Percentiles rank a stretch among this genome's conserved stretches.
Evolutionary conservation across 2,329 filamentous ascomycete species (phyloP).

Genomic region (Hymenoscyphus scutula): DNA sequence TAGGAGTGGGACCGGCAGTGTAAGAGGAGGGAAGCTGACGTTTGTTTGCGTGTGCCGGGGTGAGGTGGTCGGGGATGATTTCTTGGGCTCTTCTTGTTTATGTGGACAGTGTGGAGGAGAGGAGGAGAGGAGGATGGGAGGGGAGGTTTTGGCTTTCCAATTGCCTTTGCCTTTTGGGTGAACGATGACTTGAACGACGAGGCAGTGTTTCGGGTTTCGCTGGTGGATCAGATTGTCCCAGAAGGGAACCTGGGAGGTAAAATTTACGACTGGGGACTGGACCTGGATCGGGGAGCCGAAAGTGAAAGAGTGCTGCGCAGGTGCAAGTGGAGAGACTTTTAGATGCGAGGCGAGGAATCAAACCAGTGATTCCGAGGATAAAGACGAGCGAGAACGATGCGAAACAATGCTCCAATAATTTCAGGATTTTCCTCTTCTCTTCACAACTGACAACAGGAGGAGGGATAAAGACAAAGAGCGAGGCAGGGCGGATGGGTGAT

Average conservation of each 20-base stretch:
- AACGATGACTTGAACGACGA: neutral
- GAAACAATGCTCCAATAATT: neutral
- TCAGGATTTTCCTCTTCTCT: too few relatives aligned
- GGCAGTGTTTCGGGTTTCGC: neutral
- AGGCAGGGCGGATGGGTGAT: too few relatives aligned
- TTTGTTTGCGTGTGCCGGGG: neutral
- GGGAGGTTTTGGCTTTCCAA: too few relatives aligned
- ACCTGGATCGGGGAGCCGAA: neutral
- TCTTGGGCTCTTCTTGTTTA: conserved; percentile 3
- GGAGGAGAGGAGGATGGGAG: too few relatives aligned
- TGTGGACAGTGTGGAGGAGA: conserved; percentile 2
- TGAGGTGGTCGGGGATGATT: neutral
- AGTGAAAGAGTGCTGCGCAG: neutral
- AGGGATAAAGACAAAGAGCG: too few relatives aligned
- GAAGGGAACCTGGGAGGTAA: neutral
- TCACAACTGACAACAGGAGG: too few relatives aligned
- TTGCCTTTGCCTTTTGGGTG: neutral
- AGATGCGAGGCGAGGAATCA: neutral
- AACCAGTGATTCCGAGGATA: neutral
- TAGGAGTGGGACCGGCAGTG: neutral
- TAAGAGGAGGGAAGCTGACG: neutral
- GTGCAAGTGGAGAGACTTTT: neutral
- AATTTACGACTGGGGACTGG: neutral
- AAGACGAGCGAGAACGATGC: neutral
- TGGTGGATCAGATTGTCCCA: conserved; percentile 1